phyloP scores from a whole-genome alignment of 495 filamentous ascomycete species.

The Neurospora tetrasperma region DNA sequence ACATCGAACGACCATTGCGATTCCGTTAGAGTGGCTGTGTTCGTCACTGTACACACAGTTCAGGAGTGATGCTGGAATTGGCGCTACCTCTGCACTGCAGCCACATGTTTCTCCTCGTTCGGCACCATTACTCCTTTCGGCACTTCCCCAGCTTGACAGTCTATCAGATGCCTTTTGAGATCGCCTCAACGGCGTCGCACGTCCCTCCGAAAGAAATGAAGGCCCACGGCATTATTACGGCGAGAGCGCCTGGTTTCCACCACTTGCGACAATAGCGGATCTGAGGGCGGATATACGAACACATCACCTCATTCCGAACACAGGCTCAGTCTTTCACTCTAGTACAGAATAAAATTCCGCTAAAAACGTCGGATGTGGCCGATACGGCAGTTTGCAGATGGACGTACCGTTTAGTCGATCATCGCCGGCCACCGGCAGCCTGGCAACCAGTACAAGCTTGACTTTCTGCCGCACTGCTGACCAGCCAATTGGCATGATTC shows the following conservation, averaged over 20 bases:
- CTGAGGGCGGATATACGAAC: neutral
- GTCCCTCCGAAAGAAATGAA: neutral
- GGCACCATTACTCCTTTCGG: neutral
- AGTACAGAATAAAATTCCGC: neutral
- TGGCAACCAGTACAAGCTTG: conserved; percentile 8
- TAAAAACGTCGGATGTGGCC: neutral
- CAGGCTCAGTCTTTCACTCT: neutral
- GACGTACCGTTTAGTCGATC: conserved; percentile 7
- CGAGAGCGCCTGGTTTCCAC: neutral
- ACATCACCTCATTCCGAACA: neutral
- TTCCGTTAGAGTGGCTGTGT: neutral
- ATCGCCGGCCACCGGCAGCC: conserved; percentile 17
- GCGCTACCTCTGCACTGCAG: neutral
- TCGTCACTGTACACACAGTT: neutral
- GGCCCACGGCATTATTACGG: neutral
- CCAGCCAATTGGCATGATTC: conserved; percentile 22
- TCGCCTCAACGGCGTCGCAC: neutral
- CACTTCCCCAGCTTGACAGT: neutral
- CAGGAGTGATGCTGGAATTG: neutral
- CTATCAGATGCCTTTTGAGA: neutral
- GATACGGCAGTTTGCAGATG: neutral
- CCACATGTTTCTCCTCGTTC: neutral
- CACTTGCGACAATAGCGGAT: neutral
- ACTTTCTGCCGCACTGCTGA: neutral
- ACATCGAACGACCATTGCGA: neutral